Evolutionary conservation across 148 eudicot genomes (phyloP), one percentile per base, ranked within the genome.

Genomic region (Agrostemma githago): DNA sequence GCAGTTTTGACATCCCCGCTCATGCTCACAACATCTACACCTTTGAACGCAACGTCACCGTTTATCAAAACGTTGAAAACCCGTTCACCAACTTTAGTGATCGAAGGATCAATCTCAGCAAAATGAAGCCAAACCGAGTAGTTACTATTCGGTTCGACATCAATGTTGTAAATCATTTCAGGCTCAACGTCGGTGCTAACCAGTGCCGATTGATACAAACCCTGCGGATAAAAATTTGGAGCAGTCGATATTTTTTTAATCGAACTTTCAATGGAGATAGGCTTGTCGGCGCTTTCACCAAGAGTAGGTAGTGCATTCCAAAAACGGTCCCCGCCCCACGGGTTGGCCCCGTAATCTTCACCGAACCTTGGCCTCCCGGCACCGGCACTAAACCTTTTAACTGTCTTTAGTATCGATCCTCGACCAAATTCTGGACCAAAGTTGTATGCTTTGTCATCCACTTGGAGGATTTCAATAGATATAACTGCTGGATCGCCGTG

Each of bases 41-140:
- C 81, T 78, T 68, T 86, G 81, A 87, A 92, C 40, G 9, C 82
- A 71, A 83, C 62, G 79, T 89, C 92, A 39, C 97, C 95, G 73
- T 96, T 96, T 68, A 96, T 81, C 81, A 82, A 77, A 51, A 96
- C 75, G 75, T 92, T 85, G 85, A 96, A 90, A n/a, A 92, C 85
- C 88, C 99, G 85, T 77, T 92, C 84, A 54, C 97, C 94, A 16
- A 72, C 78, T 43, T 77, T 86, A 48, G 89, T 90, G 8, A 96
- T 72, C 46, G 90, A 88, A 75, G 96, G 82, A 81, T 92, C 96
- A 77, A 92, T 92, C 85, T 96, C 99, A 1, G 97, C 91, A 85
- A 96, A 96, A 78, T 96, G 99, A 48, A 96, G 82, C 99, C 99
- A 96, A 62, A 96, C 74, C 44, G 97, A 92, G 79, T 92, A 96